Percentiles rank a stretch among this genome's conserved stretches.
Conservation (phyloP, 192 early-diverging fungal genomes). For the Linnemannia zychae region DNA sequence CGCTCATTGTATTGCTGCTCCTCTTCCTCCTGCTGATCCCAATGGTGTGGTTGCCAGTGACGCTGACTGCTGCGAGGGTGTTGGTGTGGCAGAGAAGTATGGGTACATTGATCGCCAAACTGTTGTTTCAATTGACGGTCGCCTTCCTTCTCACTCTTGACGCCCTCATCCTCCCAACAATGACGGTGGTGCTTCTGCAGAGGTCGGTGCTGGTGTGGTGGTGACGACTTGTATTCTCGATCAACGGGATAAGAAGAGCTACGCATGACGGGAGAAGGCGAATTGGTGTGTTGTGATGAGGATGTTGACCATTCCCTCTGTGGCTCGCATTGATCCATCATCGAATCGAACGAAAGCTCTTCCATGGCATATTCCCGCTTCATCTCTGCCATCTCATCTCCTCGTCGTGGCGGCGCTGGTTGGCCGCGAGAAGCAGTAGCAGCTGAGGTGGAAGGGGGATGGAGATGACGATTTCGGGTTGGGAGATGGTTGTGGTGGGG, state of each 20-base stretch:
- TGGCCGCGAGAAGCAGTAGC: neutral
- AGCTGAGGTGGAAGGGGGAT: neutral
- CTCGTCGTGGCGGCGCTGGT: neutral
- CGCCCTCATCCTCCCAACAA: neutral
- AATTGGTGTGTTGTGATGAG: conserved; percentile 34
- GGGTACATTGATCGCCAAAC: neutral
- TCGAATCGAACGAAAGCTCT: conserved; percentile 33
- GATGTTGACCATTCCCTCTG: conserved; percentile 34
- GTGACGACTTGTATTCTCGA: neutral
- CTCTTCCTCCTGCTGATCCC: neutral
- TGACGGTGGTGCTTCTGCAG: neutral
- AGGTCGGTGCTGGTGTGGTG: neutral
- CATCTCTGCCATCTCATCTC: conserved; percentile 14
- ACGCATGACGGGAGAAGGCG: conserved; percentile 44
- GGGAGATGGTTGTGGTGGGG: neutral
- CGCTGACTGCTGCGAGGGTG: conserved; percentile 3
- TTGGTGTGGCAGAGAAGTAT: neutral
- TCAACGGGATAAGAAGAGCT: neutral
- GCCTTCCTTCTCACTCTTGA: neutral
- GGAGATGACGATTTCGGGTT: neutral
- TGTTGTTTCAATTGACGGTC: neutral
- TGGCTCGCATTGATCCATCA: conserved; percentile 53
- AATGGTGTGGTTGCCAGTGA: neutral
- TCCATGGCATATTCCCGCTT: conserved; percentile 16
- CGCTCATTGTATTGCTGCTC: neutral